A percentile compares a stretch with the other conserved stretches of the same genome.
Conservation (phyloP, 768 basidiomycete genomes). For the Xerocomellus dryophilus region DNA sequence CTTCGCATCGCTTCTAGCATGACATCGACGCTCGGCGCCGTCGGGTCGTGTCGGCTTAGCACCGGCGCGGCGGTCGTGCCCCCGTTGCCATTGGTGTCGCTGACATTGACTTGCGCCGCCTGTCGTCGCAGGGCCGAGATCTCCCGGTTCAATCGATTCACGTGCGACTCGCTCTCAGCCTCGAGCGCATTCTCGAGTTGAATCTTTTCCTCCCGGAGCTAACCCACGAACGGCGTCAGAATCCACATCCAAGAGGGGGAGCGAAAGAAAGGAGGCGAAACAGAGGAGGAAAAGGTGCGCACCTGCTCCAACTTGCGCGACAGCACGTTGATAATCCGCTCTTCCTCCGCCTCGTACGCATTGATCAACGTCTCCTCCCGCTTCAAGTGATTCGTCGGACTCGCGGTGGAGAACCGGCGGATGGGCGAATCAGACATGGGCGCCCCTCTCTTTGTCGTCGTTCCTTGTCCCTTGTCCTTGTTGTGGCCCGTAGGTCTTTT, state of each 20-base stretch:
- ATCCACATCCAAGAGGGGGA: not conserved
- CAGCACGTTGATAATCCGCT: conserved; percentile 79
- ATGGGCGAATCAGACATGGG: conserved; percentile 46
- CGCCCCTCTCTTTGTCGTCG: not conserved
- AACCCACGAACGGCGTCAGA: not conserved
- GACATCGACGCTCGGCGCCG: conserved; percentile 44
- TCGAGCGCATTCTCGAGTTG: conserved; percentile 77
- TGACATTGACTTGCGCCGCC: conserved; percentile 1
- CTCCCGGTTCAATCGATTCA: conserved; percentile 71
- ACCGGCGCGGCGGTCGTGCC: not conserved
- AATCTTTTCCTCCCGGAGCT: conserved; percentile 86
- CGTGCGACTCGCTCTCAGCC: conserved; percentile 83
- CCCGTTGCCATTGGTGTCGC: conserved; percentile 21
- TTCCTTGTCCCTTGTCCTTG: not conserved
- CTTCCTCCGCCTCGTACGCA: conserved; percentile 87
- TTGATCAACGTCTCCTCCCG: conserved; percentile 78
- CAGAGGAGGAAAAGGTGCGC: no score
- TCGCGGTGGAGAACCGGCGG: conserved; percentile 53
- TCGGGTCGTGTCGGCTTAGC: conserved; percentile 25
- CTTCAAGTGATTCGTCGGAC: conserved; percentile 45
- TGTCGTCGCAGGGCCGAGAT: conserved; percentile 58
- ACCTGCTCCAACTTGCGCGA: conserved; percentile 85
- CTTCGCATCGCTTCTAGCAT: conserved; percentile 73
- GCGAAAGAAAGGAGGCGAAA: not conserved
- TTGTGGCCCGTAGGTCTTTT: no score